Conservation (phyloP, 179 eudicot species). For the Pouteria campechiana region DNA sequence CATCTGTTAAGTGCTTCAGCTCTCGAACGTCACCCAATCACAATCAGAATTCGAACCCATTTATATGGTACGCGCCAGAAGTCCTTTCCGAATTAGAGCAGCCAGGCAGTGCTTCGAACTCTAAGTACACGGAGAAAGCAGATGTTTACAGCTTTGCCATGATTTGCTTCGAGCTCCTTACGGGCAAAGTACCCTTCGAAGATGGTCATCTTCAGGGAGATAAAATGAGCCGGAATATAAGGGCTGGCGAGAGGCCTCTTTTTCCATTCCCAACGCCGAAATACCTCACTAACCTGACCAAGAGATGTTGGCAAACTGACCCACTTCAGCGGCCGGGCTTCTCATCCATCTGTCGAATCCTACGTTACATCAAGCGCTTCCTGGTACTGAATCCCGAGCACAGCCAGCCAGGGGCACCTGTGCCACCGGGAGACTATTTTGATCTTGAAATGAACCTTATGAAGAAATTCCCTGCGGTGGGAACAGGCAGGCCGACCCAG, state of each 20-base stretch:
- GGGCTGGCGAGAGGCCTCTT: conserved; percentile 70
- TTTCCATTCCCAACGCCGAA: conserved; percentile 61
- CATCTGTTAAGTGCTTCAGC: conserved; percentile 15
- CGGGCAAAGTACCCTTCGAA: conserved; percentile 73
- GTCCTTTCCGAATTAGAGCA: conserved; percentile 46
- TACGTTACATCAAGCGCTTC: conserved; percentile 47
- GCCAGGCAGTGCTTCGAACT: conserved; percentile 7
- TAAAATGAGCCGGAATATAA: conserved; percentile 61
- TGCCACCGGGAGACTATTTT: conserved; percentile 37
- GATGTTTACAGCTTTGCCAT: conserved; percentile 81
- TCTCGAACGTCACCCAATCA: conserved; percentile 19
- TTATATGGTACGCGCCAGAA: conserved; percentile 77
- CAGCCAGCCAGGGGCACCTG: conserved; percentile 31
- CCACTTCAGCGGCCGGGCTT: conserved; percentile 65
- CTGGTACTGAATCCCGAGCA: conserved; percentile 44
- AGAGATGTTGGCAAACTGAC: conserved; percentile 69
- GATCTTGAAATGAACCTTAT: conserved; percentile 44
- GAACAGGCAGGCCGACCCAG: conserved; percentile 18
- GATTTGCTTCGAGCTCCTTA: conserved; percentile 73
- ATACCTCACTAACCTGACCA: conserved; percentile 38
- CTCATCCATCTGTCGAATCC: conserved; percentile 59
- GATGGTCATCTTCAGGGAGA: conserved; percentile 84
- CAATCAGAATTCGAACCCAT: conserved; percentile 18
- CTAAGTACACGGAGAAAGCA: conserved; percentile 38
- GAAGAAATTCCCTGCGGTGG: conserved; percentile 26